Evolutionary conservation across 495 filamentous ascomycete species (phyloP), one percentile per base, ranked within the genome.

Genomic region (Annulohypoxylon maeteangense): DNA sequence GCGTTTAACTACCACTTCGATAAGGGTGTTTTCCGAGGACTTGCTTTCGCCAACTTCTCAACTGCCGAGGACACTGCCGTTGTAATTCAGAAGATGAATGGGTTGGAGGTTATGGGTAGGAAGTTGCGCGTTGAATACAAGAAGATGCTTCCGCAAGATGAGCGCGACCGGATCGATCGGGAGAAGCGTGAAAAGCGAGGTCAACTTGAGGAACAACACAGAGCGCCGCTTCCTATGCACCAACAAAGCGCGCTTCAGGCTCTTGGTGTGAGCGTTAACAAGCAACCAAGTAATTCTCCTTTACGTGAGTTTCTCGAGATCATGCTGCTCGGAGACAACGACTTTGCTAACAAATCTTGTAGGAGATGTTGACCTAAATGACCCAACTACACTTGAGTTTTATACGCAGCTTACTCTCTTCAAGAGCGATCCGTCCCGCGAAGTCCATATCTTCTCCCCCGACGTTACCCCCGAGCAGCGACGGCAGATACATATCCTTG

Each of bases 1-100:
- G 95, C 95, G 4, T 99, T 99, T 87, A 99, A 99, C 81, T 99
- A 99, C 73, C 95, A 99, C 79, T 99, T 99, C 78, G 95, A 99
- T 76, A 96, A 97, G 75, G 95, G 95, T 20, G 95, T 99, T 18
- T 99, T 99, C 82, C 87, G 95, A 64, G 95, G 95, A 18, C 85
- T 99, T 53, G 95, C 95, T 8, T 99, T 99, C 79, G 95, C 95
- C 80, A 99, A 99, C 81, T 99, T 99, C 80, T 97, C 95, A 10
- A 97, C 93, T 16, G 87, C 95, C 1, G 91, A 97, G 64, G 95
- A 99, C 75, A 99, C 95, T 0, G 91, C 91, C 11, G 85, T 88
- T 27, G 95, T 98, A 34, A 99, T 99, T 73, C 90, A 95, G 22
- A 81, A 90, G 50, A 87, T 99, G 79, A 98, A 99, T 76, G 93